Base-by-base conservation (phyloP, 2,329 filamentous ascomycete species). In the Orbilia quercus region DNA sequence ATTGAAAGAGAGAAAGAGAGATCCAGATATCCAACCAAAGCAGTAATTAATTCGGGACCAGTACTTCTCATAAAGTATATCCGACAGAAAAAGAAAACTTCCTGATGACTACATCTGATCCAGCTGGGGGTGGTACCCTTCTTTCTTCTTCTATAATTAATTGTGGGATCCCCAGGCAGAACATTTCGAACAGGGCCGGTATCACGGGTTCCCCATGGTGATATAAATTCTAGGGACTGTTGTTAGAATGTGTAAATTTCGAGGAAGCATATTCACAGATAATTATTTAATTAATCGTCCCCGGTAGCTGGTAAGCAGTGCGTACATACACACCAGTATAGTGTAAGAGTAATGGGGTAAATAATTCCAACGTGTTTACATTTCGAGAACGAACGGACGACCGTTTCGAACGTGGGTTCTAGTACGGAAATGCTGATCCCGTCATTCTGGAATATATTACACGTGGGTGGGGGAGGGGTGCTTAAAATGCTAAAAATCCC, bases 361-460 rank as follows among this genome's bases (percentile, higher is more conserved):
- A 50, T 28, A 28, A 14, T 14, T 12, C 4, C 6, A 20, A 20
- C 28, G 31, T 20, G n/a, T 38, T 54, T 20, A 14, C 28, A 38
- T 57, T 57, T 44, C n/a, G n/a, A 44, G 9, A 42, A 42, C 36
- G n/a, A 53, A 3, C 14, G 14, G n/a, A 7, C 48, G 2, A 36
- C 28, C 14, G 11, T 34, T 53, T 53, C 48, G 20, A 53, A 53
- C 25, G 18, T 54, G 12, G 6, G 36, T n/a, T 65, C 50, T 50
- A 11, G 42, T 25, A 50, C 42, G 20, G 31, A 11, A 42, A 55
- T 63, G 58, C 51, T n/a, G 23, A 3, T 54, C 36, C n/a, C 36
- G 25, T 28, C 66, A 72, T 72, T 72, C 47, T 44, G 12, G 53
- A 58, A 54, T 54, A 63, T 63, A 70, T 70, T 63, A 18, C 51